Evolutionary conservation across 169 alveolate genomes (phyloP).

Genomic region (Besnoitia besnoiti): DNA sequence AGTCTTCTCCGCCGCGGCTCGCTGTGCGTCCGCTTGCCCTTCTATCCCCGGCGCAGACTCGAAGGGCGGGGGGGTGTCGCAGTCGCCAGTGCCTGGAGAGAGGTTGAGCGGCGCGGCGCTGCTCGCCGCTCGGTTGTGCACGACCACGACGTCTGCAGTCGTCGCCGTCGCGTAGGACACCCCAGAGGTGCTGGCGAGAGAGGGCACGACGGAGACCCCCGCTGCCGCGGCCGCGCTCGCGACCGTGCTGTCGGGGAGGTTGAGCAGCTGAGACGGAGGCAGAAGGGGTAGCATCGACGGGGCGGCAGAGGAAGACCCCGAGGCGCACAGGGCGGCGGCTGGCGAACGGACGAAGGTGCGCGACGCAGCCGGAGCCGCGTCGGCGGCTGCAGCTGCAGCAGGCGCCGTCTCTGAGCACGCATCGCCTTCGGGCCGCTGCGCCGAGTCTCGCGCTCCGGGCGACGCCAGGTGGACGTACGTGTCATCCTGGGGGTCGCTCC

Average conservation of each 20-base stretch:
- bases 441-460: not conserved
- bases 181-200: not conserved
- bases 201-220: not conserved
- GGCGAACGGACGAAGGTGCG: not conserved
- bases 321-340: not conserved
- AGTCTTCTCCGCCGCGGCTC: not conserved
- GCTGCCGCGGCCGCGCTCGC: not conserved
- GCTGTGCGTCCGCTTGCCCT: too few species aligned
- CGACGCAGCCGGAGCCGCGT: not conserved
- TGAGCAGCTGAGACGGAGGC: not conserved
- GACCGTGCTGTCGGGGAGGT: conserved; percentile 3
- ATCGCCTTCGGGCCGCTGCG: too few species aligned
- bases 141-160: not conserved
- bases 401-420: not conserved
- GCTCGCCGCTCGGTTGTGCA: not conserved
- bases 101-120: too few species aligned
- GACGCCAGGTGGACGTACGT: not conserved
- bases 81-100: too few species aligned
- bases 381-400: not conserved
- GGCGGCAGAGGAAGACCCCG: not conserved
- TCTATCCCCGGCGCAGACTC: too few species aligned
- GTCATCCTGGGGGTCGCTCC: not conserved
- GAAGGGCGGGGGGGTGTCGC: too few species aligned
- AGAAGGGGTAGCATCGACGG: not conserved
- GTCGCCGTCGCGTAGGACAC: not conserved